These are phyloP conservation scores for Leccinum subgranulosum DNA, from an alignment of 768 basidiomycete species.

Conservation along the genomic window DNA sequence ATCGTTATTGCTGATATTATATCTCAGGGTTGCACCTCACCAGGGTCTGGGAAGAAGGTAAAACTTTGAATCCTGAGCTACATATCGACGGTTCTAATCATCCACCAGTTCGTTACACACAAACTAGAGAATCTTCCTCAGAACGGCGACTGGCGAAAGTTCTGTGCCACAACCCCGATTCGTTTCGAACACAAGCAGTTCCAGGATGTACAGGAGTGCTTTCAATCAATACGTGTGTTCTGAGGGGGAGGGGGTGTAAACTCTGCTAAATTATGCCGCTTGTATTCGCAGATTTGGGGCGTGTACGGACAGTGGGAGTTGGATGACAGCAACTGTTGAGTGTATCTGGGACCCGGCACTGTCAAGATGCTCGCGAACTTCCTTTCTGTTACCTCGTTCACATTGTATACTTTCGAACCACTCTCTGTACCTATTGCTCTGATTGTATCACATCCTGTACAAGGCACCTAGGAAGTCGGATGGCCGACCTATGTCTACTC, in stretches of 20 bases:
- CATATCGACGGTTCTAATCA: background rate
- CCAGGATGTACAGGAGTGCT: slow-evolving; percentile 15
- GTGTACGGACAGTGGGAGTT: slow-evolving; percentile 28
- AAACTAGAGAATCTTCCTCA: slow-evolving; percentile 25
- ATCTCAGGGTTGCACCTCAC: slow-evolving; percentile 23
- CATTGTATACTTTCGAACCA: background rate
- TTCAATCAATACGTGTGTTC: slow-evolving; percentile 8
- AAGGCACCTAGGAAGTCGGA: background rate
- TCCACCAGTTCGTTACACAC: slow-evolving; percentile 24
- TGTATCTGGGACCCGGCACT: no score
- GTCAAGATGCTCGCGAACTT: background rate
- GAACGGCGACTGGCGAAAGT: slow-evolving; percentile 29
- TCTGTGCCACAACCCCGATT: slow-evolving; percentile 34
- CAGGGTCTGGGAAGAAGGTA: slow-evolving; percentile 22
- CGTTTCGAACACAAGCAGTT: slow-evolving; percentile 25
- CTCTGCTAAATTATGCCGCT: background rate
- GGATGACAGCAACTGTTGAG: slow-evolving; percentile 18
- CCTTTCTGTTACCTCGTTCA: background rate
- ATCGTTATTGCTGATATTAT: background rate
- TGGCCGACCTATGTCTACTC: no score
- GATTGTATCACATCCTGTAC: background rate
- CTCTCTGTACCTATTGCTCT: background rate
- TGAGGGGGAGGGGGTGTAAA: background rate
- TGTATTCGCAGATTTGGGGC: slow-evolving; percentile 13
- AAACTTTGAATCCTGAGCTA: background rate